Base-by-base conservation (phyloP, 805 yeast species). In the Hagleromyces aurorensis region DNA sequence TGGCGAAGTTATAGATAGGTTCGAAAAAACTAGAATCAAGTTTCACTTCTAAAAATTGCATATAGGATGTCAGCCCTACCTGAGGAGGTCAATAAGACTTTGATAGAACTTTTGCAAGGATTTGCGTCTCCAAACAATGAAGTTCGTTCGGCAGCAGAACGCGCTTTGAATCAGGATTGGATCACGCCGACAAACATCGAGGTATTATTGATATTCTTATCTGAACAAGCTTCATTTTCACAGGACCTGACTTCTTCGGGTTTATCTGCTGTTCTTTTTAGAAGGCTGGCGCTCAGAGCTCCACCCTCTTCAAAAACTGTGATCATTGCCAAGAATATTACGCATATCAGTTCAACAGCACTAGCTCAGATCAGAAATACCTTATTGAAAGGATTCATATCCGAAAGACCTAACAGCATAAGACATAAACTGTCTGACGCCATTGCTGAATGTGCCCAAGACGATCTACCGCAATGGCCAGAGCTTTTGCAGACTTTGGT, bases 391-490 rank as follows among this genome's bases (percentile, higher is more conserved):
- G 97, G 96, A 10, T 84, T 89, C 46, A 52, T 72, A 3, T 54
- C 74, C 7, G 77, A 68, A 36, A 84, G 78, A 52, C 62, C 80
- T n/a, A 74, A 73, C 38, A 73, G 72, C 39, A 85, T 85, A 18
- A 76, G 96, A 52, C 96, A 89, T 57, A 91, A 89, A 52, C 63
- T 91, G 27, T 78, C 96, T 2, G 98, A 91, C 63, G 94, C 94
- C 6, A 79, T 91, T 27, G 83, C 96, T 1, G 97, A 87, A 58
- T 73, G 89, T 25, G 93, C 96, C 2, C 76, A 78, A 46, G 79
- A 75, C 35, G 77, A 72, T 9, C 55, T 64, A 26, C 65, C 64
- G 13, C 56, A 64, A 4, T 89, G 98, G 98, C 72, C 78, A 10
- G 87, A 83, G 23, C 69, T 81, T 27, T 59, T 86, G 21, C 85